Evolutionary conservation across 2,329 filamentous ascomycete species (phyloP), one percentile per base, ranked within the genome.

Genomic region (Metarhizium robertsii): DNA sequence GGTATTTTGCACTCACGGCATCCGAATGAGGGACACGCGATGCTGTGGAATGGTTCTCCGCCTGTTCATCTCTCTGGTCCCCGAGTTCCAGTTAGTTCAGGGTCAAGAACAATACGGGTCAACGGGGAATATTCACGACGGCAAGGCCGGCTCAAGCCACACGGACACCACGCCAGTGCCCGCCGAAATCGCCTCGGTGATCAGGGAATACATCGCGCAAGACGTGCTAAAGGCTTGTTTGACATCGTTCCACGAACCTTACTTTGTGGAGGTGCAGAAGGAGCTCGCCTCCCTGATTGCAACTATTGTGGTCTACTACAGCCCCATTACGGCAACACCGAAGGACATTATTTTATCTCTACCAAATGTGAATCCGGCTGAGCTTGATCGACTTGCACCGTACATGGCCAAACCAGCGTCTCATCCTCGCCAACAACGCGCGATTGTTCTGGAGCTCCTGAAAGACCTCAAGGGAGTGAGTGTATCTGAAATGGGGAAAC

Each of bases 251-350:
- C 89, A 97, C 71, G 94, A 99, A 62, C 86, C 90, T 0, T 96
- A 97, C 70, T 99, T 97, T 70, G 92, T 96, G 38, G 94, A 99
- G 62, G 83, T 95, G 59, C 94, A 99, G 65, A 92, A 92, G 67
- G 92, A 99, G 53, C 79, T 99, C 25, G 92, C 91, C 0, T 82
- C 85, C 25, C 78, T 97, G 42, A 96, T 99, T 59, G 92, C 92
- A 0, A 82, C 86, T 4, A 94, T 97, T 58, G 78, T 96, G 63
- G 80, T 87, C 8, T 81, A 88, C 58, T 96, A 96, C 67, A 82
- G 83, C 13, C 75, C 81, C 0, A 71, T 81, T 36, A 92, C 87
- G 7, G 66, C 77, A 6, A 94, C 88, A 0, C 90, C 92, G 0
- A 79, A 85, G 20, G 75, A 84, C 5, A 81, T 97, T 43, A 78